phyloP scores from a whole-genome alignment of 768 basidiomycete genomes.

The Leccinum boreale region DNA sequence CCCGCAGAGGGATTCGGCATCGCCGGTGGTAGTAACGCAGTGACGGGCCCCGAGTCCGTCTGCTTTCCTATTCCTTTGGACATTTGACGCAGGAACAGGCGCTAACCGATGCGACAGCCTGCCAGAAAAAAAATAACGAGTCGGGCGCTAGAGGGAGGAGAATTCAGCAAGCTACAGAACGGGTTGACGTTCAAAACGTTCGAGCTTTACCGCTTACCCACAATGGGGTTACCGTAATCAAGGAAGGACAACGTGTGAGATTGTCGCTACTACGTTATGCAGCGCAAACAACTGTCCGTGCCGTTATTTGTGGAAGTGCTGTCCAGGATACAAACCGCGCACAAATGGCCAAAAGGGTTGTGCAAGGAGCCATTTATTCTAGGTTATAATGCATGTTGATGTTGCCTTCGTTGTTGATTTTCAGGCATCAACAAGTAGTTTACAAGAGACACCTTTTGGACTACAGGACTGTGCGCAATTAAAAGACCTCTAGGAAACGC shows the following conservation, averaged over 20 bases:
- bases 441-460: constrained; percentile 13
- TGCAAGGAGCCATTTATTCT: not conserved
- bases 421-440: constrained; percentile 5
- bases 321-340: too few relatives aligned
- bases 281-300: not conserved
- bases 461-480: not conserved
- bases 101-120: not conserved
- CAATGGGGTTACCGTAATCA: not conserved
- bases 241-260: constrained; percentile 11
- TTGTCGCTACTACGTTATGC: constrained; percentile 1
- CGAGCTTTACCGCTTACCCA: not conserved
- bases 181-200: not conserved
- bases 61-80: constrained; percentile 33
- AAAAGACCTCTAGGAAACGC: not conserved
- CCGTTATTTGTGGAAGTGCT: too few relatives aligned
- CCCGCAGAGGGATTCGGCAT: constrained; percentile 55
- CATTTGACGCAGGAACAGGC: constrained; percentile 16
- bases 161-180: constrained; percentile 6
- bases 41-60: constrained; percentile 7
- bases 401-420: constrained; percentile 1
- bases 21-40: constrained; percentile 27
- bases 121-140: not conserved
- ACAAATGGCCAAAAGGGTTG: too few relatives aligned
- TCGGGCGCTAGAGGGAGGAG: constrained; percentile 5
- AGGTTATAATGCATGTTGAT: not conserved